Evolutionary conservation across 2,329 filamentous ascomycete genomes (phyloP), one percentile per base, ranked within the genome.

Genomic region (Clathrospora elynae): DNA sequence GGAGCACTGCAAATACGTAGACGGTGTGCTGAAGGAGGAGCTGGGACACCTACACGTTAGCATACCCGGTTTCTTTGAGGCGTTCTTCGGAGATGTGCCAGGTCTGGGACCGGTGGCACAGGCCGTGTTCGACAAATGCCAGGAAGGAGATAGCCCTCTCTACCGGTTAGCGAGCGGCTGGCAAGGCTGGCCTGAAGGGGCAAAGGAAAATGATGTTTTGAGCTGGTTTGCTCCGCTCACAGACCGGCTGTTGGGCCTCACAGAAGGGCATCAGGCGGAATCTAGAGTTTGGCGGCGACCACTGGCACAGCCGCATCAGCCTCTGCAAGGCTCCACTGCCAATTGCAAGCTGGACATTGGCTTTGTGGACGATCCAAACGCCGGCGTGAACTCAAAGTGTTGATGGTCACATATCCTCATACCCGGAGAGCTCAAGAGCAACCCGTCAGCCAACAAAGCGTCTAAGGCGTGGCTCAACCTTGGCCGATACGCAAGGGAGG

Each of bases 341-440:
- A 34, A 54, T 34, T 42, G 55, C 33, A 56, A 57, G 49, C 43
- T 61, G 39, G 55, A 61, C 42, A 31, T 61, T 31, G 47, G 57
- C 41, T 55, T 61, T 30, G 50, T 53, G 31, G 47, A 61, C 36
- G 32, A 51, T 35, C 35, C 25, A 23, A 53, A n/a, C n/a, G n/a
- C n/a, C n/a, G 39, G 44, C 36, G 37, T 38, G 4, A 24, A 52
- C 40, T 51, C 42, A 3, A 56, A 51, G 25, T 53, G 10, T 23
- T 6, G 10, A 28, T 77, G 62, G 73, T 69, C 62, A 4, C 64
- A 75, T 24, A 72, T 79, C 33, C 64, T 78, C 6, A 53, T 78
- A 16, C 66, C 69, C 2, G 70, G 74, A 43, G 20, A 23, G 20
- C 61, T 78, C 12, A 76, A 76, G 55, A 73, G 68, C 36, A 77